phyloP scores from a whole-genome alignment of 2,329 filamentous ascomycete species.

The Pezicula neosporulosa region DNA sequence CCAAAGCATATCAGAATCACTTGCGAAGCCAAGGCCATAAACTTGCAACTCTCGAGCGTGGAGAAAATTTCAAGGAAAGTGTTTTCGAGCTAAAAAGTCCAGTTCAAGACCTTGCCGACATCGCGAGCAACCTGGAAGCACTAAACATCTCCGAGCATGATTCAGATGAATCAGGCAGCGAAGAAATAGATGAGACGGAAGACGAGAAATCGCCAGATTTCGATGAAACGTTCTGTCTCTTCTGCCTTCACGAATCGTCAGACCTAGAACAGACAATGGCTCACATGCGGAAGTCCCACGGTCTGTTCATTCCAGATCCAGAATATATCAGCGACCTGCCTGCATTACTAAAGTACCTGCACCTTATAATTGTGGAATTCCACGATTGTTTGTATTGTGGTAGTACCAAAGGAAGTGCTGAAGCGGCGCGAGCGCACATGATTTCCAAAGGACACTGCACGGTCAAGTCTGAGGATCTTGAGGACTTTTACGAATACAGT shows the following conservation, averaged over 20 bases:
- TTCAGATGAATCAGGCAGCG: background rate
- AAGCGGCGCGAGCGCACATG: slow-evolving; percentile 51
- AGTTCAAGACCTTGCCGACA: background rate
- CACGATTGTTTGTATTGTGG: slow-evolving; percentile 49
- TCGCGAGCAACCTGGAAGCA: background rate
- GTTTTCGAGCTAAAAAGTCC: background rate
- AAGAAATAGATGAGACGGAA: background rate
- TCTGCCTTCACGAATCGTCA: slow-evolving; percentile 32
- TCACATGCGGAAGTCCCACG: slow-evolving; percentile 48
- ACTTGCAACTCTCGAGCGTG: too few relatives aligned
- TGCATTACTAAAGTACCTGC: slow-evolving; percentile 43
- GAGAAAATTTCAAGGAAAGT: too few relatives aligned
- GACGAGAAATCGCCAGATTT: background rate
- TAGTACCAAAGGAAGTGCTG: slow-evolving; percentile 35
- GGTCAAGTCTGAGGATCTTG: slow-evolving; percentile 33
- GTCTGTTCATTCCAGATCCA: slow-evolving; percentile 39
- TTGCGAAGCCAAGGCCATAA: background rate
- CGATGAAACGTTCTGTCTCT: slow-evolving; percentile 31
- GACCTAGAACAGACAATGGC: slow-evolving; percentile 33
- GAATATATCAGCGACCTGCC: slow-evolving; percentile 42
- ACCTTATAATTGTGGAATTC: slow-evolving; percentile 44
- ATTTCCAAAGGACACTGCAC: slow-evolving; percentile 43
- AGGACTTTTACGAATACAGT: slow-evolving; percentile 36
- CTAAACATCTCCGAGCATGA: background rate
- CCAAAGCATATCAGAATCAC: background rate